phyloP scores from a whole-genome alignment of 306 rosid species.

The Cicer chorassanicum region DNA sequence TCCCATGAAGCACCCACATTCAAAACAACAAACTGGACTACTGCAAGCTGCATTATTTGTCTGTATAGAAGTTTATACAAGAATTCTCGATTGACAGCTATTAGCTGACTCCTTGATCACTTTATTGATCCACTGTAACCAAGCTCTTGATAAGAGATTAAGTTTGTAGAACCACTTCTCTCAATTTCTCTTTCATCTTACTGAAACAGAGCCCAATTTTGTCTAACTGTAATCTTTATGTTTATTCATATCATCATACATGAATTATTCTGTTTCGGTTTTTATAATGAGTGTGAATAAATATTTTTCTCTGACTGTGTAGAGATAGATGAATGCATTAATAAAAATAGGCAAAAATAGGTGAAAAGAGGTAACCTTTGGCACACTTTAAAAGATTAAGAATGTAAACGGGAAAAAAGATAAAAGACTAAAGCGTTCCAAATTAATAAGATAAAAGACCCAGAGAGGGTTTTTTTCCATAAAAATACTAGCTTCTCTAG shows the following conservation, averaged over 20 bases:
- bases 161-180: background rate
- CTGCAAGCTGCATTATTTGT: conserved; percentile 15
- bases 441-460: too few species aligned
- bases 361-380: too few species aligned
- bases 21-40: conserved; percentile 20
- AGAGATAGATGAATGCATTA: too few species aligned
- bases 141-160: conserved; percentile 11
- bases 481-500: background rate
- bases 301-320: too few species aligned
- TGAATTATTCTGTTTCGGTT: conserved; percentile 2
- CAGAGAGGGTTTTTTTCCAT: too few species aligned
- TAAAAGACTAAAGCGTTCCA: too few species aligned
- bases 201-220: background rate
- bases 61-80: background rate
- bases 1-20: conserved; percentile 1
- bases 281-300: background rate
- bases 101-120: background rate
- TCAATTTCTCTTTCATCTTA: background rate
- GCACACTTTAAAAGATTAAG: too few species aligned
- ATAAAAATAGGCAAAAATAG: too few species aligned
- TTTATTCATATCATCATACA: background rate
- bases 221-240: background rate
- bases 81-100: background rate
- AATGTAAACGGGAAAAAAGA: too few species aligned
- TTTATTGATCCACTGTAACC: background rate